Conservation (phyloP, 768 basidiomycete genomes). For the Russula olivacea region DNA sequence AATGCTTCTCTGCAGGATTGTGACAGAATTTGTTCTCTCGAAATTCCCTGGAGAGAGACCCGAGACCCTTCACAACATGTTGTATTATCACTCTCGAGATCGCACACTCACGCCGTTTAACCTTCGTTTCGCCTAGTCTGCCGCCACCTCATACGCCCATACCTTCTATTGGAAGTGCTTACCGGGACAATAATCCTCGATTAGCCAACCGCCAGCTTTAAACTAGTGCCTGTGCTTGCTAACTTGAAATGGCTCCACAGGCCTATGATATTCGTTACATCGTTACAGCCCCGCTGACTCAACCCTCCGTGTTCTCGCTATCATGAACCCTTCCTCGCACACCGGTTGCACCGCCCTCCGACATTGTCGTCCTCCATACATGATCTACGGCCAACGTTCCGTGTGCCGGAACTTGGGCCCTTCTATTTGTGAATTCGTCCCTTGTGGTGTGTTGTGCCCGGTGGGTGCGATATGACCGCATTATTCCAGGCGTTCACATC, state of each 20-base stretch:
- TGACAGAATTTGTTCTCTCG: neutral
- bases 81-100: conserved; percentile 4
- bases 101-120: conserved; percentile 13
- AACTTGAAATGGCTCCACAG: neutral
- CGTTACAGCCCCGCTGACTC: neutral
- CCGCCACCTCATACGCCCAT: neutral
- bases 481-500: conserved; percentile 12
- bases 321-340: neutral
- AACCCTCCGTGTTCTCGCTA: conserved; percentile 3
- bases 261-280: neutral
- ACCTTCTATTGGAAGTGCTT: neutral
- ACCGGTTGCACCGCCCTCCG: conserved; percentile 8
- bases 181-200: neutral
- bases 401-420: conserved; percentile 12
- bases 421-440: neutral
- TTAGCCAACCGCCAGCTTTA: conserved; percentile 4
- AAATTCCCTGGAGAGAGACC: neutral
- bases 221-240: conserved; percentile 1
- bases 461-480: conserved; percentile 11
- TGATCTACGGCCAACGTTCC: conserved; percentile 17
- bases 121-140: neutral
- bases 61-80: conserved; percentile 22
- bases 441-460: neutral
- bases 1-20: conserved; percentile 6
- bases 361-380: conserved; percentile 3